Percentiles rank a stretch among this genome's conserved stretches.
These are phyloP conservation scores for Hordeum marinum DNA, from an alignment of 176 grass and related monocot species.

Conservation along the genomic window DNA sequence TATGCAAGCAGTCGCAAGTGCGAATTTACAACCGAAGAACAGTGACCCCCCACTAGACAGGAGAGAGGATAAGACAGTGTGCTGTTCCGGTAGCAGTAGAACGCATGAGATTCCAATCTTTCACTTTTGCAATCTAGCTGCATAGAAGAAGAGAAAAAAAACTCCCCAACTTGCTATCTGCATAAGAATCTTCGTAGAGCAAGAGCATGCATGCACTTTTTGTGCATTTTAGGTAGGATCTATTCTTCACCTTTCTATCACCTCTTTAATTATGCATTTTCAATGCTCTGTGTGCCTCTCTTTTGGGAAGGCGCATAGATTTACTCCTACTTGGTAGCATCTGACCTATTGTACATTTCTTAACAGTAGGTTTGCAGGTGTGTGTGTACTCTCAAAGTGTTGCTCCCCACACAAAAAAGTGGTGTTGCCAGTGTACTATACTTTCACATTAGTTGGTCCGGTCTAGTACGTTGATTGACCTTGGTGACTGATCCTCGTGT, in stretches of 20 bases:
- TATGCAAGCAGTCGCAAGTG: not conserved
- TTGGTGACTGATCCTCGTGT: conserved; percentile 3
- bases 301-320: conserved; percentile 29
- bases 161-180: conserved; percentile 19
- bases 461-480: not conserved
- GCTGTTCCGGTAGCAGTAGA: conserved; percentile 12
- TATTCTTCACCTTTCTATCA: conserved; percentile 39
- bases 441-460: conserved; percentile 18
- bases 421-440: not conserved
- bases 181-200: conserved; percentile 41
- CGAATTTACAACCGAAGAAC: not conserved
- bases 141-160: not conserved
- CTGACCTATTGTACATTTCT: conserved; percentile 20
- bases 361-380: not conserved
- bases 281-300: conserved; percentile 46
- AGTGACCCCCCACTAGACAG: conserved; percentile 20
- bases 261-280: conserved; percentile 15
- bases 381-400: not conserved
- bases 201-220: conserved; percentile 25
- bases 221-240: conserved; percentile 38
- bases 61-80: not conserved
- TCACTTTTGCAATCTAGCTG: conserved; percentile 16
- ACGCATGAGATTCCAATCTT: conserved; percentile 34
- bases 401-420: no score
- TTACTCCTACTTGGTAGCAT: conserved; percentile 26